phyloP scores from a whole-genome alignment of 371 early-diverging fungal species.

The Mucor lusitanicus region DNA sequence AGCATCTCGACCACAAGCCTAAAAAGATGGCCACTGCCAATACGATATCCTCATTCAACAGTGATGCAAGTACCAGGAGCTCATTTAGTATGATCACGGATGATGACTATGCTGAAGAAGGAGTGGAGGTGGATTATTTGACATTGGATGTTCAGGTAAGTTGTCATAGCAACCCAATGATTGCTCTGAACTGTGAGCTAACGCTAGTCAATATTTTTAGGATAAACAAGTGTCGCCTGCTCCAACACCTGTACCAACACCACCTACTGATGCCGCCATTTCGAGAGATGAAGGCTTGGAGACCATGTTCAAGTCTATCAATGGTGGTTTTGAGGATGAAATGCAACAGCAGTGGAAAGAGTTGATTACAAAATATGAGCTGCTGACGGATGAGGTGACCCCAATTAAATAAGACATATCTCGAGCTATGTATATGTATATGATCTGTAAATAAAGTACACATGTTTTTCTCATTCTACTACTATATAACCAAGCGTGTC shows the following conservation, averaged over 20 bases:
- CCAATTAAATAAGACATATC: neutral
- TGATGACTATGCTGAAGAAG: conserved; percentile 1
- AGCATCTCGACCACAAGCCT: neutral
- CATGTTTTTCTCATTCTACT: neutral
- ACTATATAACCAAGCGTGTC: neutral
- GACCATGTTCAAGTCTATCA: conserved; percentile 3
- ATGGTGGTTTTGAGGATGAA: conserved; percentile 21
- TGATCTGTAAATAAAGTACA: neutral
- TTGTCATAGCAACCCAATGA: neutral
- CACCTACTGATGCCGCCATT: neutral
- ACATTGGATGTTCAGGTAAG: conserved; percentile 7
- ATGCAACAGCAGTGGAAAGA: conserved; percentile 27
- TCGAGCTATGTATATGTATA: neutral
- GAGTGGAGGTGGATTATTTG: conserved; percentile 8
- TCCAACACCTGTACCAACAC: neutral
- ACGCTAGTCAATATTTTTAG: neutral
- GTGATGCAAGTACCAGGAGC: conserved; percentile 11
- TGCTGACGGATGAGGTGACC: neutral
- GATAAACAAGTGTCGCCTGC: neutral
- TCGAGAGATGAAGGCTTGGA: conserved; percentile 4
- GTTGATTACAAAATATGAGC: conserved; percentile 16
- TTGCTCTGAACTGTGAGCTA: neutral
- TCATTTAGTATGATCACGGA: conserved; percentile 22
- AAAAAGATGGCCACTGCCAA: neutral
- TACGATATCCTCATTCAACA: conserved; percentile 23